A percentile compares a stretch with the other conserved stretches of the same genome.
These are phyloP conservation scores for Thraustochytrium sp. DNA, from an alignment of 352 stramenopile genomes.

Conservation along the genomic window DNA sequence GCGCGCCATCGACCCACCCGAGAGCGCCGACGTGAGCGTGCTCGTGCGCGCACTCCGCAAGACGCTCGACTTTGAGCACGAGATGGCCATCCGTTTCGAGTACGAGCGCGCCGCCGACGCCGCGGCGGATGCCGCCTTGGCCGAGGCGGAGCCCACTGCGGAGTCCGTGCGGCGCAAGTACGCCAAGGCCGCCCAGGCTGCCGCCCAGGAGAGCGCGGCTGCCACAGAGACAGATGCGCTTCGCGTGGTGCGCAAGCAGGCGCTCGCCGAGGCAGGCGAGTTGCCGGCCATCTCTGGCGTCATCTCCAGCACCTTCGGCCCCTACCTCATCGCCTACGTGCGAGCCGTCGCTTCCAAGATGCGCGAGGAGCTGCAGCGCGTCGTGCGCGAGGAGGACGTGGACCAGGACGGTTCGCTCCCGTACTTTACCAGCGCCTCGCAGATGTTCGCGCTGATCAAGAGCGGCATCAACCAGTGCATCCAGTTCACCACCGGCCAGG, in stretches of 20 bases:
- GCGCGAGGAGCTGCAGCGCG: conserved; percentile 81
- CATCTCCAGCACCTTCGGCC: conserved; percentile 86
- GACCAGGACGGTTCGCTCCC: conserved; percentile 83
- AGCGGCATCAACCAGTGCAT: conserved; percentile 94
- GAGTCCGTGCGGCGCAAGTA: conserved; percentile 54
- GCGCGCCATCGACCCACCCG: conserved; percentile 59
- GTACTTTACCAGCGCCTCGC: conserved; percentile 90
- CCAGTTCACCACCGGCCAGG: conserved; percentile 90
- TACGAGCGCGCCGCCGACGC: conserved; percentile 51
- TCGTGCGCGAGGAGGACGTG: conserved; percentile 82
- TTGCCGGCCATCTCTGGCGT: conserved; percentile 59
- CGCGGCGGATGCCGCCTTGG: conserved; percentile 25
- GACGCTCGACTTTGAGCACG: conserved; percentile 78
- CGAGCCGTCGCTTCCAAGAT: conserved; percentile 91
- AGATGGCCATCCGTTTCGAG: conserved; percentile 64
- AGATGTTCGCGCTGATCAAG: conserved; percentile 98
- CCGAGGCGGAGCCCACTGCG: conserved; percentile 45
- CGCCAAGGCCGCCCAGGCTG: conserved; percentile 24
- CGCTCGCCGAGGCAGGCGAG: conserved; percentile 43
- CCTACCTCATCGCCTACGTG: conserved; percentile 96
- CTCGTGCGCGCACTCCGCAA: conserved; percentile 76
- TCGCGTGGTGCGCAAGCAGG: conserved; percentile 35
- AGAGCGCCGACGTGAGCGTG: conserved; percentile 67
- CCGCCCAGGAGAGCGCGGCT: conserved; percentile 19
- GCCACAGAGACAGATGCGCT: conserved; percentile 57